Evolutionary conservation across 306 rosid species (phyloP), one percentile per base, ranked within the genome.

Genomic region (Boehmeria nivea): DNA sequence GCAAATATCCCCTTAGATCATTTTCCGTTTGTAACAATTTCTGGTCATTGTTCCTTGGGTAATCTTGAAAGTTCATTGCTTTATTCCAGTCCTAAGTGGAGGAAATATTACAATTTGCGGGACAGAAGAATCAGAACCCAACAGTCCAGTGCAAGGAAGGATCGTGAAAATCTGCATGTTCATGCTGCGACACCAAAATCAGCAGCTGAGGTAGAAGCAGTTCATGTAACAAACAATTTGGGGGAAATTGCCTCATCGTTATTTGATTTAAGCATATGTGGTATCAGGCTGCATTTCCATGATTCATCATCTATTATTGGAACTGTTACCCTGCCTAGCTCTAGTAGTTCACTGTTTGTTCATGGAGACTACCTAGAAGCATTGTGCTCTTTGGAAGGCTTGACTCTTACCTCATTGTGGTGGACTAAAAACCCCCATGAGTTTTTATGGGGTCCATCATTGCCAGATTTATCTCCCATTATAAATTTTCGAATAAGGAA

Each of bases 261-360:
- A 19, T 49, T 79, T 66, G 83, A 87, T 71, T 61, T 87, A 61
- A 67, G 42, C 57, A 59, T 90, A 11, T 46, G 31, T 71, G 83
- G 79, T 66, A 57, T 87, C 58, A 78, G 73, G 67, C 67, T 73
- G 45, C 83, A 87, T 78, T 90, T 90, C 69, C 98, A 90, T 76
- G 98, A 90, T 72, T 80, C 91, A 18, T 72, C 87, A n/a, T 82
- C 83, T 70, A 67, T 78, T 36, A 39, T 90, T 78, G 95, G 94
- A 59, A 78, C 87, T 37, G 50, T 87, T 18, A 42, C 38, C 45
- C 54, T 90, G 53, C 85, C 94, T 63, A 54, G 72, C 24, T 82
- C 76, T 47, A 78, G 71, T 51, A 74, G 83, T 61, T 84, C 87
- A 25, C 11, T 87, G 14, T 59, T 71, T 54, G 73, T 80, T 66